Conservation (phyloP, 306 rosid genomes). For the Medicago ruthenica region DNA sequence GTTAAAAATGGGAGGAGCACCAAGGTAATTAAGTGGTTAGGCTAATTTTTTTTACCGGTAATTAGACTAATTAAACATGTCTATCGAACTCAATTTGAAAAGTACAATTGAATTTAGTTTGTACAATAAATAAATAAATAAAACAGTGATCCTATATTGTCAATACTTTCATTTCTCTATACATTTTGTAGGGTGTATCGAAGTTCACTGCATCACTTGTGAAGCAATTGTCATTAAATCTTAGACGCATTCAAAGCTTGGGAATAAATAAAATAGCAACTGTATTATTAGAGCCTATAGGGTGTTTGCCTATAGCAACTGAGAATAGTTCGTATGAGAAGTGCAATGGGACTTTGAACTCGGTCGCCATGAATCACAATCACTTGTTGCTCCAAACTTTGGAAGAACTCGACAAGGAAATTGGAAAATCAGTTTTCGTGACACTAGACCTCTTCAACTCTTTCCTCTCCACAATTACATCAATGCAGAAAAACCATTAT, state of each 20-base stretch:
- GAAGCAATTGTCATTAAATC: slow-evolving; percentile 40
- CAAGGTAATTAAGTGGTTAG: neutral
- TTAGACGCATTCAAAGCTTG: slow-evolving; percentile 47
- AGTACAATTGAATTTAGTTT: too few relatives aligned
- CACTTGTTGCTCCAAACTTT: slow-evolving; percentile 37
- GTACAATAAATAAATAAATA: too few relatives aligned
- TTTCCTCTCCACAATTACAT: slow-evolving; percentile 31
- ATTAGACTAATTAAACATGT: neutral
- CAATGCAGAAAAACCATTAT: slow-evolving; percentile 18
- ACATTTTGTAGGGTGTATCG: slow-evolving; percentile 36
- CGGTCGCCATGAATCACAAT: slow-evolving; percentile 46
- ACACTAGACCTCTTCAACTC: slow-evolving; percentile 51
- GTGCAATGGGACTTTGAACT: slow-evolving; percentile 29
- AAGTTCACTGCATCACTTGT: slow-evolving; percentile 34
- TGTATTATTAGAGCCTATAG: slow-evolving; percentile 50
- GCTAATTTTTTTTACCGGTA: too few relatives aligned
- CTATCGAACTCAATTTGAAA: too few relatives aligned
- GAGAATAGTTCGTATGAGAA: neutral
- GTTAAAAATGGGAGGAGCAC: neutral
- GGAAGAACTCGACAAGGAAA: slow-evolving; percentile 35
- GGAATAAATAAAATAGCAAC: slow-evolving; percentile 46
- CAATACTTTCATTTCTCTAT: too few relatives aligned
- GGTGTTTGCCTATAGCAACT: slow-evolving; percentile 40
- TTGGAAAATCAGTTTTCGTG: slow-evolving; percentile 12
- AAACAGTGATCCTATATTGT: too few relatives aligned